phyloP scores from a whole-genome alignment of 306 rosid genomes.

The Gynostemma pentaphyllum region DNA sequence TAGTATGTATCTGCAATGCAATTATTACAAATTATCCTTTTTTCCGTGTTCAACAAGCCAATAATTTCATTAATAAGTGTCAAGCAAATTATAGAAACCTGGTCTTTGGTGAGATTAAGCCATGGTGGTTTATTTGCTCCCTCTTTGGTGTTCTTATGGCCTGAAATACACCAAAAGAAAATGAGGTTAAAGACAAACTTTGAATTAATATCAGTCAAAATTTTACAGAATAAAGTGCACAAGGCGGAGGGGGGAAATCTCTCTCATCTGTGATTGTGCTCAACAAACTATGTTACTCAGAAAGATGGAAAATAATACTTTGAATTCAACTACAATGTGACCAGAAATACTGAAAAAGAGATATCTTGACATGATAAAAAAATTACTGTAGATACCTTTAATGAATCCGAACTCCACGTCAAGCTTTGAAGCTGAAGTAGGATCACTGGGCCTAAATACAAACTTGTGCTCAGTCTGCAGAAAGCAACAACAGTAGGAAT shows the following conservation, averaged over 20 bases:
- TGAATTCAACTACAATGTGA: not conserved
- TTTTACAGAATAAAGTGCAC: not conserved
- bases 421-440: conserved; percentile 41
- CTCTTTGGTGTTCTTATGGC: conserved; percentile 73
- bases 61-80: not conserved
- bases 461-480: conserved; percentile 49
- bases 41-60: not conserved
- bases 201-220: not conserved
- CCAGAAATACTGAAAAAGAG: not conserved
- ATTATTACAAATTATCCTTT: not conserved
- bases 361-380: not conserved
- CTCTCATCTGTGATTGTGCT: not conserved
- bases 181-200: not conserved
- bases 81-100: conserved; percentile 38
- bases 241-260: not conserved
- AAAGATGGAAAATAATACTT: conserved; percentile 1
- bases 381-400: conserved; percentile 28
- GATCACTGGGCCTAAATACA: conserved; percentile 61
- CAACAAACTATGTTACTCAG: not conserved
- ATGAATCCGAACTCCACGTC: conserved; percentile 52
- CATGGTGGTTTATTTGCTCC: conserved; percentile 82
- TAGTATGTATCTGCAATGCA: too few relatives aligned
- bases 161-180: conserved; percentile 27
- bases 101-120: conserved; percentile 57
- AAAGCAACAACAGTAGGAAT: not conserved